Conservation (phyloP, 371 early-diverging fungal genomes). For the Rhizopus stolonifer region DNA sequence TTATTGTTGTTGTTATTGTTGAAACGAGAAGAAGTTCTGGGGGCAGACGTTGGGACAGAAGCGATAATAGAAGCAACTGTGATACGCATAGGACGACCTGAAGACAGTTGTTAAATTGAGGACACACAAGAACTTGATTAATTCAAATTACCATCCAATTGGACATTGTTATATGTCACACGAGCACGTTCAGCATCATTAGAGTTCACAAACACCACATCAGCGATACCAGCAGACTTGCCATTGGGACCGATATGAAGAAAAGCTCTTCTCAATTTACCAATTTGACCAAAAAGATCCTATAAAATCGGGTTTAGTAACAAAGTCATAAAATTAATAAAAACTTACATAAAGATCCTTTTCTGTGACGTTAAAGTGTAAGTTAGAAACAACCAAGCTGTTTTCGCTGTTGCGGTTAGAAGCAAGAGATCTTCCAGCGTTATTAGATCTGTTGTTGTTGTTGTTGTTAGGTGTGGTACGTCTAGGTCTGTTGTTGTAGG, state of each 20-base stretch:
- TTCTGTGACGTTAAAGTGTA: conserved; percentile 66
- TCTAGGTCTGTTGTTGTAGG: conserved; percentile 30
- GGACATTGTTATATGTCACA: conserved; percentile 56
- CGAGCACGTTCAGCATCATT: conserved; percentile 56
- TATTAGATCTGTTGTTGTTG: conserved; percentile 1
- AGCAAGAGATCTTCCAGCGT: not conserved
- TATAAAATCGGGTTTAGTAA: too few species aligned
- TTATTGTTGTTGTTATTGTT: conserved; percentile 2
- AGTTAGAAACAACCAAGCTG: conserved; percentile 53
- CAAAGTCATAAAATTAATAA: too few species aligned
- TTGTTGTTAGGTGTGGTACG: conserved; percentile 11
- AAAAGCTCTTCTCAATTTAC: conserved; percentile 48
- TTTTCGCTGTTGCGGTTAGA: conserved; percentile 27
- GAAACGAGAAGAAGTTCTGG: conserved; percentile 14
- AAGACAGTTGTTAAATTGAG: not conserved
- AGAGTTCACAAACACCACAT: conserved; percentile 51
- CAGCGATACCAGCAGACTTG: conserved; percentile 65
- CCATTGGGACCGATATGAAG: conserved; percentile 61
- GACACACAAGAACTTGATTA: conserved; percentile 1
- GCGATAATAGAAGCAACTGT: conserved; percentile 22
- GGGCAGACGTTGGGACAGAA: conserved; percentile 11
- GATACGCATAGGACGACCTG: conserved; percentile 56
- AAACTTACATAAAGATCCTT: conserved; percentile 65
- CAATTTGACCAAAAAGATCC: conserved; percentile 59
- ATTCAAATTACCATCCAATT: conserved; percentile 57